Evolutionary conservation across 306 rosid species (phyloP).

Genomic region (apple (Malus domestica)): ASM211411v1 NC_041797.1:2757001-2757500

Average conservation of each 20-base stretch:
- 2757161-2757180: constrained; percentile 2
- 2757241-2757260: constrained; percentile 3
- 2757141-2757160: background rate
- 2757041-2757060: no score
- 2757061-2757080: constrained; percentile 1
- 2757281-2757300: background rate
- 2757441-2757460: background rate
- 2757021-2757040: no score
- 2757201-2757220: background rate
- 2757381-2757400: background rate
- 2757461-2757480: background rate
- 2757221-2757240: constrained; percentile 4
- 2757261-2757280: background rate
- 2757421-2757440: background rate
- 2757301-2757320: background rate
- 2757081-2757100: background rate
- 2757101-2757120: background rate
- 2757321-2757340: background rate
- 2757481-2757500: background rate
- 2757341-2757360: background rate
- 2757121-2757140: background rate
- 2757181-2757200: background rate
- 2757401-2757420: background rate
- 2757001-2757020: no score
- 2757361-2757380: background rate